These are phyloP conservation scores for Metschnikowia corniflorae DNA, from an alignment of 805 yeast genomes.

Conservation along the genomic window DNA sequence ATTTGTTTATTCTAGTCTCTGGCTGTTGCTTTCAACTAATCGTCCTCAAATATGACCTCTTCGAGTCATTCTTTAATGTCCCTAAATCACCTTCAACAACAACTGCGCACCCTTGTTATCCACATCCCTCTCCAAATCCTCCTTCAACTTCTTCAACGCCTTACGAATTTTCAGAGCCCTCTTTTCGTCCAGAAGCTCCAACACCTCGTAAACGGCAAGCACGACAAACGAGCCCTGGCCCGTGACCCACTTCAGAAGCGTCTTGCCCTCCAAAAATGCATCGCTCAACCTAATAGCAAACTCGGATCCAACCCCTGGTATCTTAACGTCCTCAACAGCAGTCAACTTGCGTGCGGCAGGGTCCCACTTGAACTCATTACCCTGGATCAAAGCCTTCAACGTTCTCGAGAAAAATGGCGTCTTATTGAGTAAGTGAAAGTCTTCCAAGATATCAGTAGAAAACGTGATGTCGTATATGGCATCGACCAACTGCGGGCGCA, in stretches of 20 bases:
- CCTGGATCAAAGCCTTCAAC: slow-evolving; percentile 73
- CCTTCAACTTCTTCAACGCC: slow-evolving; percentile 50
- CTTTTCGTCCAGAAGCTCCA: slow-evolving; percentile 38
- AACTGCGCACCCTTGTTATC: slow-evolving; percentile 62
- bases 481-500: slow-evolving; percentile 49
- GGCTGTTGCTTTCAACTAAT: too few species aligned
- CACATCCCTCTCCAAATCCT: slow-evolving; percentile 39
- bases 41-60: too few species aligned
- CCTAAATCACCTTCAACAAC: slow-evolving; percentile 26
- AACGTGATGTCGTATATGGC: slow-evolving; percentile 52
- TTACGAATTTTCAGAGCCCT: slow-evolving; percentile 48
- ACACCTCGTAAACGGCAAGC: slow-evolving; percentile 72
- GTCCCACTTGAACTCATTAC: slow-evolving; percentile 76
- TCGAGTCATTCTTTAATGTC: too few species aligned
- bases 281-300: slow-evolving; percentile 55
- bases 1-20: too few species aligned
- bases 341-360: slow-evolving; percentile 43
- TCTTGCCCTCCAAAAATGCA: slow-evolving; percentile 47
- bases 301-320: slow-evolving; percentile 51
- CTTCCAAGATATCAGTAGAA: slow-evolving; percentile 64
- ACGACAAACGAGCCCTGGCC: slow-evolving; percentile 75
- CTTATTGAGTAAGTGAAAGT: slow-evolving; percentile 62
- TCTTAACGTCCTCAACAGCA: slow-evolving; percentile 28
- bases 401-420: slow-evolving; percentile 70
- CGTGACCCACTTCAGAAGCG: slow-evolving; percentile 57